Conservation (phyloP, 371 early-diverging fungal genomes). For the Actinomortierella wolfii region DNA sequence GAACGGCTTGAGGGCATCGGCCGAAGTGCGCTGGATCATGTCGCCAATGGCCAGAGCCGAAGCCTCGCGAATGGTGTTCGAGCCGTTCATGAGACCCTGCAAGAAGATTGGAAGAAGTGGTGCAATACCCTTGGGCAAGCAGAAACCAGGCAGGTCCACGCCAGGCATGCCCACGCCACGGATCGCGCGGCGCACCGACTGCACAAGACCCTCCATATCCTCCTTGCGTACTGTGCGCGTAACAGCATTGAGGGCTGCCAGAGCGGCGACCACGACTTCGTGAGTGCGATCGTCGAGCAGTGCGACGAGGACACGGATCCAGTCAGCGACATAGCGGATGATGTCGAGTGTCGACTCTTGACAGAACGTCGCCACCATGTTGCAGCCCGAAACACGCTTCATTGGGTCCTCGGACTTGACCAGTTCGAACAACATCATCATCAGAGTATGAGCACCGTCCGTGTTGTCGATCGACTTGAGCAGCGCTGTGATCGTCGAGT, state of each 20-base stretch:
- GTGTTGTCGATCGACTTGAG: constrained; percentile 73
- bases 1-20: constrained; percentile 84
- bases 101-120: constrained; percentile 91
- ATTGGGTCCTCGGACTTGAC: constrained; percentile 59
- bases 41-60: constrained; percentile 86
- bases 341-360: constrained; percentile 65
- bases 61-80: constrained; percentile 83
- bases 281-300: constrained; percentile 65
- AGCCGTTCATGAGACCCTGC: constrained; percentile 93
- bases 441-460: constrained; percentile 77
- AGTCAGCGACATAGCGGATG: constrained; percentile 78
- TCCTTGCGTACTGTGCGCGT: constrained; percentile 84
- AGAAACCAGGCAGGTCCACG: constrained; percentile 84
- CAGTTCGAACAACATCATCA: constrained; percentile 71
- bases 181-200: constrained; percentile 75
- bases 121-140: constrained; percentile 90
- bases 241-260: constrained; percentile 81
- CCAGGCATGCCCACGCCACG: constrained; percentile 59
- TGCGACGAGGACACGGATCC: constrained; percentile 79
- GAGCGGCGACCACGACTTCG: constrained; percentile 70
- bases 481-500: constrained; percentile 68
- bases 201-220: constrained; percentile 82
- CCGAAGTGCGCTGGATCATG: constrained; percentile 73
- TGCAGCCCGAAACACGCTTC: constrained; percentile 63
- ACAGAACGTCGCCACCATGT: constrained; percentile 72